These are phyloP conservation scores for Penicillium sp. DNA, from an alignment of 2,329 filamentous ascomycete genomes.

Conservation along the genomic window DNA sequence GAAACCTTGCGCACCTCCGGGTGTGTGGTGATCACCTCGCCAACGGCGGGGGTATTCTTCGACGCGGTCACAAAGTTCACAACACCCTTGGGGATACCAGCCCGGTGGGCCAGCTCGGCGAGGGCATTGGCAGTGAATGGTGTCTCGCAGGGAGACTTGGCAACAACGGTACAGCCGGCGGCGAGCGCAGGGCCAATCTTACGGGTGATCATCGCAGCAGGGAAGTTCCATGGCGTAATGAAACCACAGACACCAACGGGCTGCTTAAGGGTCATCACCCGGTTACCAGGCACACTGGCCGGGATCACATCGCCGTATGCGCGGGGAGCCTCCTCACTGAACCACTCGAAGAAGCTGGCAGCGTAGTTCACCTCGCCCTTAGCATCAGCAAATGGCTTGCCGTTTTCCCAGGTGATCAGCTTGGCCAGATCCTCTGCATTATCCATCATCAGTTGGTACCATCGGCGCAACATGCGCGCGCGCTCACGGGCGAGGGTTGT, in stretches of 20 bases:
- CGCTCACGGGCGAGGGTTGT: constrained; percentile 65
- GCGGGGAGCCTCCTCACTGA: constrained; percentile 64
- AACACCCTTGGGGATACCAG: constrained; percentile 87
- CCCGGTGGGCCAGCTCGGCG: constrained; percentile 81
- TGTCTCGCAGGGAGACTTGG: constrained; percentile 89
- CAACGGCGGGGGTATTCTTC: constrained; percentile 79
- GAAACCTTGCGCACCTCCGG: constrained; percentile 84
- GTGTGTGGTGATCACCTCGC: constrained; percentile 74
- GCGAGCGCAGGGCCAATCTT: constrained; percentile 68
- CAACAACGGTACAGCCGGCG: constrained; percentile 92
- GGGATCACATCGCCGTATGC: constrained; percentile 66
- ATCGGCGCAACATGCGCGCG: constrained; percentile 65
- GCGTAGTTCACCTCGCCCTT: constrained; percentile 64
- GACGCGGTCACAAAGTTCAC: constrained; percentile 85
- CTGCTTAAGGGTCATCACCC: constrained; percentile 67
- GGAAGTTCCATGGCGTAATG: constrained; percentile 71
- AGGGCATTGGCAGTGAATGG: constrained; percentile 88
- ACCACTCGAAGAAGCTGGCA: constrained; percentile 66
- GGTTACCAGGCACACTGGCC: constrained; percentile 61
- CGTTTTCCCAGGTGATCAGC: constrained; percentile 72
- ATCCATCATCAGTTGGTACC: constrained; percentile 69
- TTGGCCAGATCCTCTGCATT: constrained; percentile 69
- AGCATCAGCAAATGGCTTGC: constrained; percentile 66
- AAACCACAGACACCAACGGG: constrained; percentile 70
- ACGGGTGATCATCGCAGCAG: constrained; percentile 57